These are phyloP conservation scores for Hortiboletus rubellus DNA, from an alignment of 1,284 basidiomycete species.

Conservation along the genomic window DNA sequence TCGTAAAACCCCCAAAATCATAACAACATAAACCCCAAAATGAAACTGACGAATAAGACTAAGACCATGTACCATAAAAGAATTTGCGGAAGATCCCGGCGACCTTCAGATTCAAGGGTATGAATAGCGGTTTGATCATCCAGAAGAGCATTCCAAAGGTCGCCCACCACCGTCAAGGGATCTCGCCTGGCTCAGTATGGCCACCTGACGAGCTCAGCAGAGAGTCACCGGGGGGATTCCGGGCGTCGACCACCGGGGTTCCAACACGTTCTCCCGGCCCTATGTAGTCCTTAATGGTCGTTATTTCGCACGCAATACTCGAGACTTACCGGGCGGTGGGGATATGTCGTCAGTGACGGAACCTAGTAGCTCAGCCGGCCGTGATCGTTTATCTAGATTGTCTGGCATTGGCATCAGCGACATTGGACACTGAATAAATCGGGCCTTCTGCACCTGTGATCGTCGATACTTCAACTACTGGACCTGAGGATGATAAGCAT, in stretches of 20 bases:
- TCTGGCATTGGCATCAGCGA: conserved; percentile 21
- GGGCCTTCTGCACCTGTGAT: conserved; percentile 20
- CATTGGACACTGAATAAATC: conserved; percentile 3
- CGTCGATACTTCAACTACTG: conserved; percentile 19
- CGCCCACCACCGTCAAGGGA: conserved; percentile 58
- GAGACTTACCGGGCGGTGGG: conserved; percentile 17
- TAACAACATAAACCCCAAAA: conserved; percentile 25
- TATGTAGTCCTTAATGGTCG: conserved; percentile 13
- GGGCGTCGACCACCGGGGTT: not conserved
- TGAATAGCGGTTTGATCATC: conserved; percentile 44
- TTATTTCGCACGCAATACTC: conserved; percentile 4
- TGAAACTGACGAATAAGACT: conserved; percentile 22
- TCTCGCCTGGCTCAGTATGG: conserved; percentile 17
- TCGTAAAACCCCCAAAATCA: conserved; percentile 19
- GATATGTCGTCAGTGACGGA: conserved; percentile 4
- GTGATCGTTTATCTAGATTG: conserved; percentile 6
- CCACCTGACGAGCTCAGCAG: conserved; percentile 13
- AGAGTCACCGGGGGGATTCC: conserved; percentile 5
- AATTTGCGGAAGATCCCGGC: conserved; percentile 52
- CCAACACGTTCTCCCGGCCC: conserved; percentile 7
- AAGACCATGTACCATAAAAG: conserved; percentile 26
- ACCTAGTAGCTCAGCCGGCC: not conserved
- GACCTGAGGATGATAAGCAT: conserved; percentile 26
- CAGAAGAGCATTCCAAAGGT: conserved; percentile 51
- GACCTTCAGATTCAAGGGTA: conserved; percentile 57